Base-by-base conservation (phyloP, 192 early-diverging fungal genomes). In the Gorgonomyces haynaldii region DNA sequence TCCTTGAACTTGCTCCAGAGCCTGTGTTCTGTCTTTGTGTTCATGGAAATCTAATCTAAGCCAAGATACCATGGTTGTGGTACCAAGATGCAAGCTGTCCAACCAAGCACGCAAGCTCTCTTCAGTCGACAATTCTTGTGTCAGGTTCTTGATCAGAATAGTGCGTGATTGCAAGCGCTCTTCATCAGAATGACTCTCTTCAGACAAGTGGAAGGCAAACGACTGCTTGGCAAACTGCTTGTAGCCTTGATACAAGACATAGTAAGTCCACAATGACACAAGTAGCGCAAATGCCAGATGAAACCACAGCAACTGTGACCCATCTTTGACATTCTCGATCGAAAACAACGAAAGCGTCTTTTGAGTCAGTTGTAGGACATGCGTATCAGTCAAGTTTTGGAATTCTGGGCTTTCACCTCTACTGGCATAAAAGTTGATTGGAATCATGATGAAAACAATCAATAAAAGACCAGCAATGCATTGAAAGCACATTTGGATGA, bases 61-160 rank as follows among this genome's bases (percentile, higher is more conserved):
- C 60, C 56, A 8, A n/a, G n/a, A n/a, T n/a, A n/a, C n/a, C n/a
- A n/a, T n/a, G n/a, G n/a, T n/a, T n/a, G n/a, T n/a, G n/a, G n/a
- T n/a, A n/a, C 74, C 69, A 39, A 76, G 37, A 10, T 51, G 60
- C 15, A 76, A 45, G n/a, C 23, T 30, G 4, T 54, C 53, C 35
- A 74, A 74, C 58, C 65, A 77, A 15, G 22, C 38, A 31, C 52
- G 53, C 30, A 77, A 56, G 23, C 57, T 61, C 4, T 47, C 39
- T 27, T 71, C 65, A 29, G 22, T 62, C 8, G 61, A 56, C 28
- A 77, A 49, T 15, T 56, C 50, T 7, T 26, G 40, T 3, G 71
- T 65, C 29, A 77, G 54, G 43, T 75, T 65, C 37, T 57, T 57
- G 17, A 77, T 62, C 19, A 77, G 17, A 3, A 77, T 56, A 3